phyloP scores from a whole-genome alignment of 352 stramenopile genomes.

The Globisporangium orthogonon region DNA sequence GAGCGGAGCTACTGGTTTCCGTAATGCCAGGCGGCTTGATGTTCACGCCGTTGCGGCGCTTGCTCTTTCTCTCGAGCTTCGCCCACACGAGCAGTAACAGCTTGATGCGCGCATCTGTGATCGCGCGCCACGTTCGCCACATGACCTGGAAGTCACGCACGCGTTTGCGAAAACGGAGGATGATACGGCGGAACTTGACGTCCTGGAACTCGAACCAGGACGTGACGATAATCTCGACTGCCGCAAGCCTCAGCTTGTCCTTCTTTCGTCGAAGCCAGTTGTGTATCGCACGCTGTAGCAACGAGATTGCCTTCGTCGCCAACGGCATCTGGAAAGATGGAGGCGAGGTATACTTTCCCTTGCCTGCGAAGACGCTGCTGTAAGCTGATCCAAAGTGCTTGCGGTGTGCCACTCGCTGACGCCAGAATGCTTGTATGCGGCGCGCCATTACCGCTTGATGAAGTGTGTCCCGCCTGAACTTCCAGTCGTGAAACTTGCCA shows the following conservation, averaged over 20 bases:
- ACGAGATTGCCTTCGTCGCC: constrained; percentile 32
- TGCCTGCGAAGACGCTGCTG: neutral
- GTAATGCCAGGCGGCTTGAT: neutral
- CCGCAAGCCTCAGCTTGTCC: constrained; percentile 11
- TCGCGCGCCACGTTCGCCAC: constrained; percentile 60
- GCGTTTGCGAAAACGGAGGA: constrained; percentile 68
- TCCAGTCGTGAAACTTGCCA: constrained; percentile 35
- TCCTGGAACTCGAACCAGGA: constrained; percentile 79
- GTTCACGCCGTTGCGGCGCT: constrained; percentile 31
- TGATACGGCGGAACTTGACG: constrained; percentile 75
- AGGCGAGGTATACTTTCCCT: constrained; percentile 18
- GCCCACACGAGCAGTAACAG: constrained; percentile 60
- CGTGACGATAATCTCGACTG: constrained; percentile 53
- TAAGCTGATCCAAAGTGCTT: constrained; percentile 16
- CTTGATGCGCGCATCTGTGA: constrained; percentile 70
- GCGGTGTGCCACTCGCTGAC: constrained; percentile 24
- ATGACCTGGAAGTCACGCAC: constrained; percentile 71
- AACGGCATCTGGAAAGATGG: constrained; percentile 34
- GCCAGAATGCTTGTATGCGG: constrained; percentile 52
- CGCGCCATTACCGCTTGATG: constrained; percentile 40
- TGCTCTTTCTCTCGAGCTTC: constrained; percentile 55
- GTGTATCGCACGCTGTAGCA: constrained; percentile 36
- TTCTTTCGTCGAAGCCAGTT: constrained; percentile 31
- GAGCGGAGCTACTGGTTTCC: constrained; percentile 4
- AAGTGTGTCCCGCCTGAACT: constrained; percentile 26